Evolutionary conservation across 768 basidiomycete species (phyloP).

Genomic region (Trametes cinnabarina): DNA sequence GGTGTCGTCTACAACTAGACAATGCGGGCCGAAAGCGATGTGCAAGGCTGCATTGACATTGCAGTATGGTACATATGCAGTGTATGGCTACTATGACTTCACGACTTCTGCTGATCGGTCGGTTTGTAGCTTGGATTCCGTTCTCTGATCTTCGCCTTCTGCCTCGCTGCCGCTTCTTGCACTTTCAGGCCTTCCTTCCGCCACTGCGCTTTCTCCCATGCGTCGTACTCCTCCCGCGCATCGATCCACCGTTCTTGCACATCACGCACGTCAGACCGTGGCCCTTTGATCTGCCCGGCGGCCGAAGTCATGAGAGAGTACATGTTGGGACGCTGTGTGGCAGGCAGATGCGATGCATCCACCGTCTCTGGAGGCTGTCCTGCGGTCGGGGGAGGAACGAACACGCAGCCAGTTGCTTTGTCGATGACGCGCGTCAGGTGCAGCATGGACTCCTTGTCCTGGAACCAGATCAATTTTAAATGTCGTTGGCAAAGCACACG

Average conservation of each 20-base stretch:
- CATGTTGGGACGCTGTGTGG: constrained; percentile 57
- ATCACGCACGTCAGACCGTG: constrained; percentile 58
- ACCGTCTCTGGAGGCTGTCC: constrained; percentile 33
- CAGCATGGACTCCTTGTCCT: constrained; percentile 96
- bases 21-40: too few relatives aligned
- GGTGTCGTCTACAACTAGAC: too few relatives aligned
- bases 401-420: constrained; percentile 89
- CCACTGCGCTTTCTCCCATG: constrained; percentile 77
- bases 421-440: constrained; percentile 82
- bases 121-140: not conserved
- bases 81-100: not conserved
- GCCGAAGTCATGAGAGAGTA: constrained; percentile 69
- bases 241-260: constrained; percentile 97
- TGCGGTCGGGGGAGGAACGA: constrained; percentile 54
- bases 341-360: constrained; percentile 33
- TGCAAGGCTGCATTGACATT: not conserved
- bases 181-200: constrained; percentile 64
- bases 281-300: constrained; percentile 50
- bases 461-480: not conserved
- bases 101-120: not conserved
- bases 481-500: not conserved
- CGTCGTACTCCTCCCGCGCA: constrained; percentile 76
- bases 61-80: not conserved
- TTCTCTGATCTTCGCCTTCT: constrained; percentile 28
- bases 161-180: constrained; percentile 39